Percentiles rank a stretch among this genome's conserved stretches.
Conservation (phyloP, 805 yeast species). For the Metschnikowia aberdeeniae region DNA sequence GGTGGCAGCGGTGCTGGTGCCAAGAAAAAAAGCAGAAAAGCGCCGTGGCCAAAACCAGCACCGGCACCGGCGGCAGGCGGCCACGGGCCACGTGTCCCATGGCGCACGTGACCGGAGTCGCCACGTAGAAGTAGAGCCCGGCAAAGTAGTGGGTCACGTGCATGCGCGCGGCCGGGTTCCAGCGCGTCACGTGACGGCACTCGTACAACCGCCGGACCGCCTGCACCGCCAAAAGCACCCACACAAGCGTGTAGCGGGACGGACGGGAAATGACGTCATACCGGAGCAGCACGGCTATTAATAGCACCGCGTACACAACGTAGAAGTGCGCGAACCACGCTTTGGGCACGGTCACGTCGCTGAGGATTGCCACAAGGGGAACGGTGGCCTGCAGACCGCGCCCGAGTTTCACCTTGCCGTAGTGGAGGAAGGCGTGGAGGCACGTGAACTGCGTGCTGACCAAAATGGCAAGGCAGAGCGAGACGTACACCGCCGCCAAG, state of each 20-base stretch:
- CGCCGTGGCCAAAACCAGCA: not conserved
- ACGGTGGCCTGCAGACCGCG: not conserved
- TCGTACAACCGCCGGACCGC: constrained; percentile 54
- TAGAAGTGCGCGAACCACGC: constrained; percentile 63
- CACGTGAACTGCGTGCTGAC: constrained; percentile 2
- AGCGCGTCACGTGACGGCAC: constrained; percentile 46
- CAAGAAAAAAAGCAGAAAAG: constrained; percentile 38
- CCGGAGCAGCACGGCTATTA: constrained; percentile 18
- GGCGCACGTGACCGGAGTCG: constrained; percentile 37
- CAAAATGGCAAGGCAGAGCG: constrained; percentile 4
- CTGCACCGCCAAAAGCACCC: constrained; percentile 38
- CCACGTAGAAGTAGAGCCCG: constrained; percentile 57
- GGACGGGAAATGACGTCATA: constrained; percentile 9
- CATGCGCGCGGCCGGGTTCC: constrained; percentile 48
- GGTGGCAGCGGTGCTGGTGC: constrained; percentile 53
- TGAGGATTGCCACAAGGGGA: not conserved
- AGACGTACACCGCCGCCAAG: constrained; percentile 3
- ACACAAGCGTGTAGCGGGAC: constrained; percentile 20
- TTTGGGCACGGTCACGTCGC: constrained; percentile 53
- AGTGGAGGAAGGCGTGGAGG: constrained; percentile 10
- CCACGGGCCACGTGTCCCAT: constrained; percentile 1
- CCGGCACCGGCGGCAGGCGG: not conserved
- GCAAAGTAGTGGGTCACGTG: constrained; percentile 63
- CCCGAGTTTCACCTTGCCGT: constrained; percentile 14
- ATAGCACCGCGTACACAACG: constrained; percentile 33